Evolutionary conservation across 73 alveolate species (phyloP), one percentile per base, ranked within the genome.

Genomic region (Loxodes magnus): DNA sequence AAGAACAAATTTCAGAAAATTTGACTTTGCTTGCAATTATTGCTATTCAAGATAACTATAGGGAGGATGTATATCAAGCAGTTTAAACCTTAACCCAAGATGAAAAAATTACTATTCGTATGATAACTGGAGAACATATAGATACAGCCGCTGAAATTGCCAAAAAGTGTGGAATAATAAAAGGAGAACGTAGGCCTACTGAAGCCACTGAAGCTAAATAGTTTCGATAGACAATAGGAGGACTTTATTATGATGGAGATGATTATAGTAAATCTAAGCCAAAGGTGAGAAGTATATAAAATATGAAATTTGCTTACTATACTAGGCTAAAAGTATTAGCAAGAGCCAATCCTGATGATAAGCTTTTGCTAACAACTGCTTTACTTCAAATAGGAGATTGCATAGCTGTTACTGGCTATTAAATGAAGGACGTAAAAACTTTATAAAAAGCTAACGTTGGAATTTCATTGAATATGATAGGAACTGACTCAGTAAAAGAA

Each of bases 401-500:
- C 3, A 88, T 87, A 20, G 98, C 93, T 4, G 96, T 88, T 12
- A 84, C 95, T 24, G 96, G 98, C 0, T 94, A 85, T 63, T n/a
- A n/a, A n/a, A n/a, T n/a, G n/a, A n/a, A n/a, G n/a, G n/a, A n/a
- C n/a, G n/a, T n/a, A n/a, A n/a, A n/a, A n/a, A n/a, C n/a, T n/a
- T n/a, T n/a, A n/a, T n/a, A n/a, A n/a, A n/a, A n/a, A n/a, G n/a
- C n/a, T n/a, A n/a, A n/a, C n/a, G n/a, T n/a, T n/a, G n/a, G n/a
- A n/a, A n/a, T n/a, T n/a, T n/a, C n/a, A n/a, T n/a, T n/a, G n/a
- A n/a, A 68, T 9, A 83, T n/a, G n/a, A n/a, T 96, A 39, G 99
- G 99, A 15, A 93, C 99, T 15, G 93, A 89, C 71, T 90, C 89
- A 22, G 99, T 98, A 4, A 93, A 93, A 60, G 99, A 93, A 54